Base-by-base conservation (phyloP, 2,329 filamentous ascomycete genomes). In the Xylaria sp. region DNA sequence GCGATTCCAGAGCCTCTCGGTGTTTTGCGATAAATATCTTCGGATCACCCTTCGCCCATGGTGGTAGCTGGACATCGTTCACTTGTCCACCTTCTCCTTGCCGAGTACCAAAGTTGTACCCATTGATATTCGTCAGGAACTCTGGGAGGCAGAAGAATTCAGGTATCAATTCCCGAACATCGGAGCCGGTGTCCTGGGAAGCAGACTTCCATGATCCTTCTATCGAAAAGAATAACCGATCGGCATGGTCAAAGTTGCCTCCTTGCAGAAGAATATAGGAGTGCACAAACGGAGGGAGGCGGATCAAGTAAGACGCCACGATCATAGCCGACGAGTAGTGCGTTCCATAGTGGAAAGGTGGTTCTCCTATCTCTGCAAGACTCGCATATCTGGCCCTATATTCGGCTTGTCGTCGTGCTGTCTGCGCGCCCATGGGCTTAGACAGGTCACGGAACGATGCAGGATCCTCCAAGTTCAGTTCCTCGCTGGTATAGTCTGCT, bases 261-360 rank as follows among this genome's bases (percentile, higher is more conserved):
- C 94, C 94, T 73, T 99, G 94, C 1, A 99, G 83, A 7, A 97
- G 79, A 18, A 97, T 84, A 70, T 96, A 97, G 0, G 94, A 96
- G 67, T 97, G 91, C 23, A 97, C 93, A 72, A 97, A 99, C 0
- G 94, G 94, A 54, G 96, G 93, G 13, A 99, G 80, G 16, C 94
- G 88, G 68, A 99, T 97, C 47, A 99, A 82, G 69, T 97, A 99
- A 0, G 92, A 97, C 10, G 92, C 92, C 5, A 99, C 94, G 60
- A 96, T 97, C 94, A 97, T 99, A 6, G 94, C 94, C 1, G 94
- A 97, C 1, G 94, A 97, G 73, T 99, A 99, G 72, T 99, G 95
- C 0, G 95, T 99, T 16, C 94, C 94, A 67, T 97, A 99, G 72
- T 99, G 94, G 72, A 97, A 99, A 0, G 94, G 90, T 0, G 90